These are phyloP conservation scores for Alternaria triticimaculans DNA, from an alignment of 2,329 filamentous ascomycete species.

Conservation along the genomic window DNA sequence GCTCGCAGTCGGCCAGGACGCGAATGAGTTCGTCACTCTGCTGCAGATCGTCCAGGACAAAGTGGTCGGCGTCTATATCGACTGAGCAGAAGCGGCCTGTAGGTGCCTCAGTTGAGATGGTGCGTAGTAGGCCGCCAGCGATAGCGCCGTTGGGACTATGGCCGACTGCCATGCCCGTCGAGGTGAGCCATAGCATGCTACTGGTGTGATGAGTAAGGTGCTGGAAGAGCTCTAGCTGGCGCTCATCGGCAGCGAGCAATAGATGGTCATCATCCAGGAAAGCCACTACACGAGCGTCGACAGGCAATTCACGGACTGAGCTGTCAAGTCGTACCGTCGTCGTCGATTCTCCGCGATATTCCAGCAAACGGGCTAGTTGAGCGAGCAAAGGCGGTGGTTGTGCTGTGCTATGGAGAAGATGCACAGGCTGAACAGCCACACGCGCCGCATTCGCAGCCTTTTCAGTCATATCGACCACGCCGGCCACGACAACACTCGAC, in stretches of 20 bases:
- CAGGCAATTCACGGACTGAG: neutral
- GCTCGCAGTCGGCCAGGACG: neutral
- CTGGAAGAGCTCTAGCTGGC: neutral
- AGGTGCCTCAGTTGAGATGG: slow-evolving; percentile 13
- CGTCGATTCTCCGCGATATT: neutral
- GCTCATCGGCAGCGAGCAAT: neutral
- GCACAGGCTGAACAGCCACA: neutral
- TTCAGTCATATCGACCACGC: neutral
- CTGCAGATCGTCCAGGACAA: slow-evolving; percentile 6
- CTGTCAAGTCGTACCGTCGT: neutral
- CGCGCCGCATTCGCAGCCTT: neutral
- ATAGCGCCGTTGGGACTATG: neutral
- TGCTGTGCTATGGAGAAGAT: neutral
- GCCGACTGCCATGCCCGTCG: neutral
- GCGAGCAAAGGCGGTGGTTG: neutral
- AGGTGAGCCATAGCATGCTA: slow-evolving; percentile 20
- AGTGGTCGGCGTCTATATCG: slow-evolving; percentile 15
- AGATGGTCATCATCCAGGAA: slow-evolving; percentile 5
- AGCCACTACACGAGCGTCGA: neutral
- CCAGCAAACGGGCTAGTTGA: neutral
- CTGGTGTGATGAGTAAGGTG: neutral
- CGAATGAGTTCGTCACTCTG: neutral
- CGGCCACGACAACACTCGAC: neutral
- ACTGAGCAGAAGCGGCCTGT: slow-evolving; percentile 3
- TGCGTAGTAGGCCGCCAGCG: slow-evolving; percentile 17